These are phyloP conservation scores for Yamadazyma sp. DNA, from an alignment of 805 yeast species.

Conservation along the genomic window DNA sequence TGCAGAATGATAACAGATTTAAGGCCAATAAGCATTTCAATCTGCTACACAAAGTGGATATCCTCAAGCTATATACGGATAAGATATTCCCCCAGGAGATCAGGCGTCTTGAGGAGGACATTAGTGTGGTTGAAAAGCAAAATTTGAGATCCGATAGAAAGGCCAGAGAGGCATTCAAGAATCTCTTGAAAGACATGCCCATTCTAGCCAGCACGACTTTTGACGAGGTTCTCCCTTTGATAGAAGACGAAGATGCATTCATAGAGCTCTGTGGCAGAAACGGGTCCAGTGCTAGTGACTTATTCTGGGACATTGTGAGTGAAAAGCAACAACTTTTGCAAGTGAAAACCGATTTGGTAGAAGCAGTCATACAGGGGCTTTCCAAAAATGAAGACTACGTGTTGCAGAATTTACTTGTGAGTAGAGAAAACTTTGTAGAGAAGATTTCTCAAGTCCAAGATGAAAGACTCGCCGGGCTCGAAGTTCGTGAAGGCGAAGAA, in stretches of 20 bases:
- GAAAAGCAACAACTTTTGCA: constrained; percentile 55
- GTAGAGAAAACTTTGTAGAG: constrained; percentile 21
- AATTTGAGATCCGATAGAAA: constrained; percentile 60
- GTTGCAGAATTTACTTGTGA: constrained; percentile 17
- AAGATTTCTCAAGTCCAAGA: constrained; percentile 24
- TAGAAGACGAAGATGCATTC: constrained; percentile 60
- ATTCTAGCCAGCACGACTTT: constrained; percentile 55
- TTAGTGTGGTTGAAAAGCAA: constrained; percentile 25
- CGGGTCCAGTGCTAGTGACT: constrained; percentile 76
- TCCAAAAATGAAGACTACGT: constrained; percentile 4
- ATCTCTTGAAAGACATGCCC: constrained; percentile 43
- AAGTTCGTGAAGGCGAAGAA: constrained; percentile 1
- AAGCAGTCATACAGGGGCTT: constrained; percentile 38
- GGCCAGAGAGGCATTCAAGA: constrained; percentile 62
- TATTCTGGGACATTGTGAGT: constrained; percentile 73
- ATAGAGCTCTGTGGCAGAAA: constrained; percentile 64
- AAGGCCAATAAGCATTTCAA: constrained; percentile 58
- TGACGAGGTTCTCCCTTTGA: constrained; percentile 49
- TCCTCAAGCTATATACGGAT: constrained; percentile 50
- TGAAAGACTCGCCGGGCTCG: constrained; percentile 27
- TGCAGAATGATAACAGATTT: constrained; percentile 50
- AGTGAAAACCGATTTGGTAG: constrained; percentile 59
- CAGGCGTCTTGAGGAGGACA: constrained; percentile 20
- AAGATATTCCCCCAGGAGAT: constrained; percentile 32
- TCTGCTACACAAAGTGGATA: constrained; percentile 56